A percentile compares a stretch with the other conserved stretches of the same genome.
These are phyloP conservation scores for Phalaenopsis equestris DNA, from an alignment of 106 monocot species.

Conservation along the genomic window DNA sequence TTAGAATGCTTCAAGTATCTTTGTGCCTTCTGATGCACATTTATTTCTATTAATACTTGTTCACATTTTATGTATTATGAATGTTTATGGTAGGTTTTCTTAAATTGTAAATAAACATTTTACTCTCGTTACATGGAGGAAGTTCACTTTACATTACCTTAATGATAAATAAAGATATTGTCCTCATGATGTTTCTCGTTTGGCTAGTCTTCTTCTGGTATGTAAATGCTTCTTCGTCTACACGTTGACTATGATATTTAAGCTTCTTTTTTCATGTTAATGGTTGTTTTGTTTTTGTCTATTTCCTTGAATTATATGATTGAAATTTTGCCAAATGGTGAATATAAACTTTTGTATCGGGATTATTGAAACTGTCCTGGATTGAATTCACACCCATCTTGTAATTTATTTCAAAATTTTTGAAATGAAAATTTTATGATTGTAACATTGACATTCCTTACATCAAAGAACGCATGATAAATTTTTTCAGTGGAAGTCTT, in stretches of 20 bases:
- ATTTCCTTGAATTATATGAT: not conserved
- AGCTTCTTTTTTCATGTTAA: not conserved
- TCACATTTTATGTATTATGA: not conserved
- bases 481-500: not conserved
- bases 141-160: conserved; percentile 10
- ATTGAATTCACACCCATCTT: not conserved
- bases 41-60: not conserved
- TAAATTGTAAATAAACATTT: not conserved
- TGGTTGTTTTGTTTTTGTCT: not conserved
- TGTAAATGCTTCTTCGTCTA: conserved; percentile 5
- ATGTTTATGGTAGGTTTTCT: not conserved
- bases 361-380: not conserved
- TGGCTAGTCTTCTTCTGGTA: conserved; percentile 69
- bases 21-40: not conserved
- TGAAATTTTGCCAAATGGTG: not conserved
- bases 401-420: not conserved
- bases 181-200: conserved; percentile 68
- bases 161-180: conserved; percentile 59
- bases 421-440: conserved; percentile 1
- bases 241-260: not conserved
- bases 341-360: not conserved
- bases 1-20: not conserved
- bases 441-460: not conserved
- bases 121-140: not conserved
- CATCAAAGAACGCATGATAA: not conserved